Conservation (phyloP, 805 yeast genomes). For the Pichia occidentalis region DNA sequence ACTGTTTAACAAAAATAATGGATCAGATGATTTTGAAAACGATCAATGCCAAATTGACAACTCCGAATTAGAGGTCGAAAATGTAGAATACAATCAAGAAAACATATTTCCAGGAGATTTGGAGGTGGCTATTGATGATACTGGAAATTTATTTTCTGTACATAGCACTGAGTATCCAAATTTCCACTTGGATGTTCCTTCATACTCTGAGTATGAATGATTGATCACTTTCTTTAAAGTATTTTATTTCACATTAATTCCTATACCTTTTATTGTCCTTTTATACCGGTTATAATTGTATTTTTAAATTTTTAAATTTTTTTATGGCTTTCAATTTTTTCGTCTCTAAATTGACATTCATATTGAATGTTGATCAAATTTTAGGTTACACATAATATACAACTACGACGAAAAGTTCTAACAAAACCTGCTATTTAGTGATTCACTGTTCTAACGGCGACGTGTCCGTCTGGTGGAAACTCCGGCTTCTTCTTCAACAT, state of each 20-base stretch:
- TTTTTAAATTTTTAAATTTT: too few species aligned
- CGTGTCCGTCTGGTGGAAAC: slow-evolving; percentile 3
- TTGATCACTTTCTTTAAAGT: too few species aligned
- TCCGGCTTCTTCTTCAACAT: slow-evolving; percentile 2
- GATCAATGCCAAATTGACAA: not conserved
- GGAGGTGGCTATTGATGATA: slow-evolving; percentile 18
- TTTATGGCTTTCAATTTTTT: too few species aligned
- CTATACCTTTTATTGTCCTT: too few species aligned
- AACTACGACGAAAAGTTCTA: not conserved
- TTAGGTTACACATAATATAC: too few species aligned
- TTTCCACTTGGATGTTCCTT: slow-evolving; percentile 75
- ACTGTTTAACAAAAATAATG: too few species aligned
- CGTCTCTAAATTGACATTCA: too few species aligned
- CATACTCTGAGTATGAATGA: slow-evolving; percentile 28
- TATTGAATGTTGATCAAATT: too few species aligned
- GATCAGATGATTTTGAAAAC: slow-evolving; percentile 12
- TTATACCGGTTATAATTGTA: too few species aligned
- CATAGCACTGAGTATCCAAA: slow-evolving; percentile 63
- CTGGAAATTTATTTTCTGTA: slow-evolving; percentile 36
- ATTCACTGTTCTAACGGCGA: slow-evolving; percentile 1
- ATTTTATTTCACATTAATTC: too few species aligned
- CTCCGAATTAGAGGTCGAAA: slow-evolving; percentile 3
- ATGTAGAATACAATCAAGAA: not conserved
- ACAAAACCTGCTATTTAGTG: not conserved
- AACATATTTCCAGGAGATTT: slow-evolving; percentile 12